These are phyloP conservation scores for Xylariales sp. DNA, from an alignment of 2,329 filamentous ascomycete genomes.

Conservation along the genomic window DNA sequence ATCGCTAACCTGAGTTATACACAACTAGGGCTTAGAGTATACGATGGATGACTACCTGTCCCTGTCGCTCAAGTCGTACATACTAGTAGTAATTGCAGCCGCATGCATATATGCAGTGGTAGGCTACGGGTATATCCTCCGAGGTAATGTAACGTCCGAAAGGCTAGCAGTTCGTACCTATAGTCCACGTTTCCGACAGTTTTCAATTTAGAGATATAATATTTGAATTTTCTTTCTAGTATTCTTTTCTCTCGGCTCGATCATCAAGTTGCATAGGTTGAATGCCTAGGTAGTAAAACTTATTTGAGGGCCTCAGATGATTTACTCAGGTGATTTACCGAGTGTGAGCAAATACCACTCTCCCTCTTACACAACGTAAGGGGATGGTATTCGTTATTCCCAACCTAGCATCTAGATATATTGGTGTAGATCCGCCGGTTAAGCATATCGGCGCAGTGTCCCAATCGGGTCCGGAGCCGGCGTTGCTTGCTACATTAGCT, in stretches of 20 bases:
- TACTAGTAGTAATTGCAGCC: slow-evolving; percentile 10
- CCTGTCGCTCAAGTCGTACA: slow-evolving; percentile 6
- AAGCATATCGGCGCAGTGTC: slow-evolving; percentile 31
- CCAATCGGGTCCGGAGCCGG: slow-evolving; percentile 30
- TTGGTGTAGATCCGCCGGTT: slow-evolving; percentile 8
- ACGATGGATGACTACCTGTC: slow-evolving; percentile 3
- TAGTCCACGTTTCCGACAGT: slow-evolving; percentile 31
- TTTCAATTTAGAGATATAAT: background rate
- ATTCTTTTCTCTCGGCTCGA: background rate
- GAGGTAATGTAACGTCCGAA: slow-evolving; percentile 30
- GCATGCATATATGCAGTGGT: slow-evolving; percentile 36
- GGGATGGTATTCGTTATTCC: background rate
- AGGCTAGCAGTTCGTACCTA: slow-evolving; percentile 24
- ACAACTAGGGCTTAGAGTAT: background rate
- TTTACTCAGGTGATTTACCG: background rate
- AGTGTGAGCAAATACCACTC: background rate
- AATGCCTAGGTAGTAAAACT: background rate
- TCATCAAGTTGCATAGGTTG: background rate
- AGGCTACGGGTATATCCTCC: slow-evolving; percentile 36
- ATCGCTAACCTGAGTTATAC: background rate
- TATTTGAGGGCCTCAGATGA: background rate
- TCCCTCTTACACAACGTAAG: background rate
- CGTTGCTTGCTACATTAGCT: slow-evolving; percentile 4
- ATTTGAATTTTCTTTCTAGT: background rate
- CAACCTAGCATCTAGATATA: background rate